phyloP scores from a whole-genome alignment of 108 stramenopile species.

The Skeletonema marinoi region DNA sequence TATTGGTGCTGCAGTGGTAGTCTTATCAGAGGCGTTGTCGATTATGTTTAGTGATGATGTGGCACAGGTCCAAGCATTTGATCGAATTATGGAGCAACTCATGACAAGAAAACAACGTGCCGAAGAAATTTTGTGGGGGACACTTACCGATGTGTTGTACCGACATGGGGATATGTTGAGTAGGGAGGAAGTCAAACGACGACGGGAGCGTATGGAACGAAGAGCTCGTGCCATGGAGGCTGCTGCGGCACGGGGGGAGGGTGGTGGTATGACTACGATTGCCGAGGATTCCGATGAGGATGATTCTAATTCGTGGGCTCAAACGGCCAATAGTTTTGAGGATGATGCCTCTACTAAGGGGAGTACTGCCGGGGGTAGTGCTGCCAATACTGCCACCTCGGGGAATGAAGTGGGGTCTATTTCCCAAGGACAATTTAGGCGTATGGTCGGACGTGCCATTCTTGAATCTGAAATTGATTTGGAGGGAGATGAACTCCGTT shows the following conservation, averaged over 20 bases:
- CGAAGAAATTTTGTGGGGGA: constrained; percentile 87
- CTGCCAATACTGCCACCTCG: neutral
- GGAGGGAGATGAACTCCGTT: constrained; percentile 81
- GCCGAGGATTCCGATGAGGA: constrained; percentile 43
- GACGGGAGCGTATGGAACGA: constrained; percentile 32
- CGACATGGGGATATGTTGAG: constrained; percentile 38
- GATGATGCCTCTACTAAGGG: constrained; percentile 34
- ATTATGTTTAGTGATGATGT: constrained; percentile 83
- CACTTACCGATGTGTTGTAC: constrained; percentile 76
- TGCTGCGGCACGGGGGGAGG: constrained; percentile 15
- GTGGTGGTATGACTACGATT: constrained; percentile 21
- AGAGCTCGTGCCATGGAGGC: constrained; percentile 36
- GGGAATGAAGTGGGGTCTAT: neutral
- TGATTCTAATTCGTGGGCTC: constrained; percentile 34
- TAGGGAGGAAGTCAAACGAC: constrained; percentile 23
- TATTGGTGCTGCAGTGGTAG: constrained; percentile 76
- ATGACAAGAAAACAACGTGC: constrained; percentile 84
- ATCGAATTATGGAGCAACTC: constrained; percentile 82
- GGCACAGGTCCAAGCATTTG: constrained; percentile 71
- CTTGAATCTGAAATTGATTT: constrained; percentile 84
- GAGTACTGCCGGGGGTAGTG: constrained; percentile 5
- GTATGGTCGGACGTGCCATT: constrained; percentile 65
- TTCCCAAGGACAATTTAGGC: constrained; percentile 22
- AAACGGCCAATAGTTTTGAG: constrained; percentile 39
- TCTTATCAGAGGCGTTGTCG: constrained; percentile 61